Evolutionary conservation across 2,329 filamentous ascomycete genomes (phyloP), one percentile per base, ranked within the genome.

Genomic region (Diaporthe humulicola): DNA sequence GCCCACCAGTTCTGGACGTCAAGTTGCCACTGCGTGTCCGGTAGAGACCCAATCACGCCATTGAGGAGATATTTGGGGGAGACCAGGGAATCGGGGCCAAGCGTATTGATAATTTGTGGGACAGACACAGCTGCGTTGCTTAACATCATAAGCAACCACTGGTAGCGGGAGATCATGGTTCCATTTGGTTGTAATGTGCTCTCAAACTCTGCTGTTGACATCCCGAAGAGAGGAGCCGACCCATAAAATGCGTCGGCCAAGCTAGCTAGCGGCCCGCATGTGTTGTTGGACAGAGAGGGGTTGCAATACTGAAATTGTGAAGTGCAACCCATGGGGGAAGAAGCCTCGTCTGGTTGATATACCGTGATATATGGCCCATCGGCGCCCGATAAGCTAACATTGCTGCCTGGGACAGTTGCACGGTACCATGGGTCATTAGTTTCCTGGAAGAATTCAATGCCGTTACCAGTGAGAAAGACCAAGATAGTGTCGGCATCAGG

Each of bases 1-100:
- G 56, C 25, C 30, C 57, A 61, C 77, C 77, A 78, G 52, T 74
- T 48, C 38, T 72, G 19, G 1, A 78, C 77, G 6, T 78, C 77
- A 4, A 71, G 9, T 50, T 76, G 71, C 77, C 77, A 78, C 67
- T 78, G 76, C 40, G 73, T 60, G 6, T 70, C 60, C 10, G 72
- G 73, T 4, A 76, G 56, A 2, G 69, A 10, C 5, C 64, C 25
- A 52, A 42, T 7, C 12, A 67, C 2, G 12, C 57, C 57, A 10
- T 9, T 28, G 57, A 1, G 10, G 14, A 60, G n/a, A 28, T 60
- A 28, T 19, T 28, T 42, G 36, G 17, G 57, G 2, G 57, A 60
- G 2, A 1, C 14, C 12, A 60, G 14, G n/a, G 57, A 14, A 2
- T 40, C 14, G 2, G 36, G n/a, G 5, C 57, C 36, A 2, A 60